Base-by-base conservation (phyloP, 2,329 filamentous ascomycete species). In the Decorospora gaudefroyi region DNA sequence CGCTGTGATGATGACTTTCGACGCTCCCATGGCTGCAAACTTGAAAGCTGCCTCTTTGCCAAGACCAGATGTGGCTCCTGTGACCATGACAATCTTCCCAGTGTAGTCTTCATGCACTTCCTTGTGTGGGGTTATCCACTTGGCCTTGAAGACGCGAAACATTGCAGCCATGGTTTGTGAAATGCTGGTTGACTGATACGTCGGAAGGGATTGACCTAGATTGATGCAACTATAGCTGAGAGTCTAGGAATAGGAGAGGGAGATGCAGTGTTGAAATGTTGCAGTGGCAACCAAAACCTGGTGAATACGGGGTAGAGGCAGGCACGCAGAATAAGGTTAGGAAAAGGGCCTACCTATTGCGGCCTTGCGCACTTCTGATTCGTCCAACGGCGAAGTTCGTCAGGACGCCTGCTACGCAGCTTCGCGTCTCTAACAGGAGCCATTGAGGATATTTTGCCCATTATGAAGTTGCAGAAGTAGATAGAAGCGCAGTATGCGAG, bases 21-120 rank as follows among this genome's bases (percentile, higher is more conserved):
- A 50, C 1, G 70, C 68, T 11, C 67, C 69, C 21, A 70, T 37
- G 5, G 52, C 49, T 8, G 69, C 67, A 42, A 73, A 71, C 34
- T 72, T 70, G 40, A 61, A 52, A 1, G 52, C 68, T 4, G 70
- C 68, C 49, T 70, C 68, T 37, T 67, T 58, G 4, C 72, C 72
- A 11, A 74, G 52, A n/a, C 72, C 72, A 2, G 59, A 62, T 28
- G 69, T 74, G 6, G 65, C 60, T 9, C 72, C 72, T 10, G 71
- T 80, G 4, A 79, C 71, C 19, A 79, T 72, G 41, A 76, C 61
- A 4, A 64, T 74, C 28, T 72, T 64, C 12, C 69, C 73, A 6
- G 50, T 50, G 18, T 67, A 71, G 10, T 68, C 63, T 19, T 63
- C 61, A 18, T 53, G 49, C 25, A 72, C 59, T 5, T 63, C 42